A percentile compares a stretch with the other conserved stretches of the same genome.
These are phyloP conservation scores for Saturnispora mendoncae DNA, from an alignment of 805 yeast genomes.

Conservation along the genomic window DNA sequence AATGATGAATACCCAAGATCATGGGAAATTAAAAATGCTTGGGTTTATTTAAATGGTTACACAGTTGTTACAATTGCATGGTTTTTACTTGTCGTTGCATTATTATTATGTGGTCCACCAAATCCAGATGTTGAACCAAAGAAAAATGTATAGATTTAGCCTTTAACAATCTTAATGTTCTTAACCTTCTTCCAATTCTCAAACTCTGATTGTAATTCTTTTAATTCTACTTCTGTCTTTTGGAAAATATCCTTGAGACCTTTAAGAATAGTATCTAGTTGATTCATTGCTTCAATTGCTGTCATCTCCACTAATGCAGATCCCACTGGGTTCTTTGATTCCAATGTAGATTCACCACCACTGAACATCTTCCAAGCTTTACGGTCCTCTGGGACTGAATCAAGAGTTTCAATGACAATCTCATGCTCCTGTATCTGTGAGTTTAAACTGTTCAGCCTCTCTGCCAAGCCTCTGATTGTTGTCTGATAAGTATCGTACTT, in stretches of 20 bases:
- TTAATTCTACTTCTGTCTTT: conserved; percentile 33
- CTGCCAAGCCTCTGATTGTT: conserved; percentile 36
- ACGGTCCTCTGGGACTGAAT: conserved; percentile 45
- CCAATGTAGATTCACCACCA: conserved; percentile 32
- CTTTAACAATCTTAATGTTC: conserved; percentile 39
- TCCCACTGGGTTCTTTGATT: not conserved
- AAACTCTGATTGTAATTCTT: conserved; percentile 34
- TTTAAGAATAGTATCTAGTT: conserved; percentile 45
- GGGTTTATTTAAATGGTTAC: conserved; percentile 80
- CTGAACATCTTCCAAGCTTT: conserved; percentile 91
- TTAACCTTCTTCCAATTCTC: conserved; percentile 42
- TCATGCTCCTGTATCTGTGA: conserved; percentile 39
- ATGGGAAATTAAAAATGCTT: conserved; percentile 86
- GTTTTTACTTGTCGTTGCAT: conserved; percentile 66
- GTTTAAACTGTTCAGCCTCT: conserved; percentile 40
- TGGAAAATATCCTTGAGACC: conserved; percentile 37
- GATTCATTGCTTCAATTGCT: conserved; percentile 65
- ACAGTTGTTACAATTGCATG: conserved; percentile 63
- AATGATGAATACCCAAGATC: conserved; percentile 91
- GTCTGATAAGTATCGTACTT: conserved; percentile 46
- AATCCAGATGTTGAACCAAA: conserved; percentile 9
- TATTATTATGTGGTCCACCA: conserved; percentile 33
- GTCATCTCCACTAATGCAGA: conserved; percentile 69
- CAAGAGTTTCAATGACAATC: conserved; percentile 52
- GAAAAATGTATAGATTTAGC: conserved; percentile 20